phyloP scores from a whole-genome alignment of 805 yeast genomes.

The Candida anglica region DNA sequence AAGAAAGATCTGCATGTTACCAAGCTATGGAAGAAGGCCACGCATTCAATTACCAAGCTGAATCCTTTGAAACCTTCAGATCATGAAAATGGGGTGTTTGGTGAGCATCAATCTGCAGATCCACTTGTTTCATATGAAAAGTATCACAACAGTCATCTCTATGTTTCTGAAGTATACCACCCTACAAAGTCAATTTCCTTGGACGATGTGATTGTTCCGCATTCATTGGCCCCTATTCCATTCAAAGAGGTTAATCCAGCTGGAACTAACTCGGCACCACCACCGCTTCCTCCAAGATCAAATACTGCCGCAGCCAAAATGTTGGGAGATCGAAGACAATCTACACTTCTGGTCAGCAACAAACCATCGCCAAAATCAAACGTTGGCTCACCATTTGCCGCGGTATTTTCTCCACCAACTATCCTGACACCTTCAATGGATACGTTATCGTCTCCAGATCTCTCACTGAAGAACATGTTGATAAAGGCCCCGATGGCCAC shows the following conservation, averaged over 20 bases:
- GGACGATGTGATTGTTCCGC: constrained; percentile 11
- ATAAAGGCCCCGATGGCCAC: constrained; percentile 50
- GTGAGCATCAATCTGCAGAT: constrained; percentile 25
- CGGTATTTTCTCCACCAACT: neutral
- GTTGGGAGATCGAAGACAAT: too few relatives aligned
- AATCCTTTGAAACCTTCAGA: constrained; percentile 26
- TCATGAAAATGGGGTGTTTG: constrained; percentile 26
- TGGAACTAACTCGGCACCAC: constrained; percentile 12
- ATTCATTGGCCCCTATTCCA: too few relatives aligned
- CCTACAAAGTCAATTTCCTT: constrained; percentile 18
- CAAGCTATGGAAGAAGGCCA: constrained; percentile 25
- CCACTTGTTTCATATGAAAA: constrained; percentile 25
- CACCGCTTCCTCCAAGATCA: constrained; percentile 31
- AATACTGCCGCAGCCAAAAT: too few relatives aligned
- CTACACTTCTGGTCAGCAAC: constrained; percentile 7
- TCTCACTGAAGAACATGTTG: constrained; percentile 52
- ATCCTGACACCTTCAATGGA: too few relatives aligned
- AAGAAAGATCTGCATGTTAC: constrained; percentile 14
- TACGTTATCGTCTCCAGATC: too few relatives aligned
- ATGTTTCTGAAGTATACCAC: constrained; percentile 24
- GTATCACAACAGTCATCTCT: constrained; percentile 20
- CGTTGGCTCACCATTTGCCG: neutral
- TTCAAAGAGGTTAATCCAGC: constrained; percentile 3
- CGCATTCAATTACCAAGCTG: constrained; percentile 15
- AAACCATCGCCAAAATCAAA: constrained; percentile 2